Evolutionary conservation across 2,329 filamentous ascomycete genomes (phyloP), one percentile per base, ranked within the genome.

Genomic region (Monosporascus sp.): DNA sequence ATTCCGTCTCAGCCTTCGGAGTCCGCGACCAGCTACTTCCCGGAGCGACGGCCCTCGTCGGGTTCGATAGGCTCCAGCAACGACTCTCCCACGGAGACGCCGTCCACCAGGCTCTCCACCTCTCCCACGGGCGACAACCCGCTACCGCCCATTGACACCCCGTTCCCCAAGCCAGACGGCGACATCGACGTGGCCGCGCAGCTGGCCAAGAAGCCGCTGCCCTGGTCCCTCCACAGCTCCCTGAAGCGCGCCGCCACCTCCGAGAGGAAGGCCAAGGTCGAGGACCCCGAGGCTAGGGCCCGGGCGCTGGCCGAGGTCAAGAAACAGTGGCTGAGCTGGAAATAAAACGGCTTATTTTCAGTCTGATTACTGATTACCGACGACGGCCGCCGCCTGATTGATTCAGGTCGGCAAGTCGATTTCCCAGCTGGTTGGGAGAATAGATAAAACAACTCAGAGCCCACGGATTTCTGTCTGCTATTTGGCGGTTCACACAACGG

Each of bases 261-360:
- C 7, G 46, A 56, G 7, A 41, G 34, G 16, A 46, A 49, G 43
- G 48, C 51, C 36, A 40, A 37, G 9, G 52, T 47, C 14, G 61
- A 69, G 19, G 63, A 68, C 54, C 64, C 68, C 46, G 71, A 72
- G 46, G 64, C 67, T 54, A 67, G 71, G 40, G 66, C 66, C 17
- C 66, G 64, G 54, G 72, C 75, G 46, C 70, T 81, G 40, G 76
- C 77, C 50, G 70, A 72, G 37, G 71, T 71, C 27, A 83, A 82
- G 71, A 68, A 64, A 55, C 71, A 78, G 36, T 67, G 82, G 17
- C 70, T 77, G 17, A 46, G 43, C 43, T 46, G 43, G 43, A 26
- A 27, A 24, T 19, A 5, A 11, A 34, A 5, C 4, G 3, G 31
- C 31, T 34, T 34, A 34, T 34, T 5, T 11, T 34, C 31, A 34